A percentile compares a stretch with the other conserved stretches of the same genome.
These are phyloP conservation scores for Plasmodium malariae DNA, from an alignment of 169 alveolate species.

Conservation along the genomic window DNA sequence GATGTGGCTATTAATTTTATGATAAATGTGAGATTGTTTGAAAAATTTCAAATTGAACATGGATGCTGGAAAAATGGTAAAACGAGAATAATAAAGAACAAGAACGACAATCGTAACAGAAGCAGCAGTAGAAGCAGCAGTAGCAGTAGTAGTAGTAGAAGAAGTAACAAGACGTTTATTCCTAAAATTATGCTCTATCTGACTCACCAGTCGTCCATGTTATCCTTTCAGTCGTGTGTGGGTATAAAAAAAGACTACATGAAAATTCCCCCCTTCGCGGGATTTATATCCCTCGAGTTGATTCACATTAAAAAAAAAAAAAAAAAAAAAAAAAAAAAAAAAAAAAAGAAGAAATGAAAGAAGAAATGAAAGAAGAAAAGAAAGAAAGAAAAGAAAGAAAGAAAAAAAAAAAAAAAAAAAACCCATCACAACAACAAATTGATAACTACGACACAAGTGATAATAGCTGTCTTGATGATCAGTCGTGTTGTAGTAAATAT, in stretches of 20 bases:
- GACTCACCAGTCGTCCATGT: constrained; percentile 64
- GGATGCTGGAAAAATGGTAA: too few species aligned
- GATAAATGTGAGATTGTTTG: constrained; percentile 52
- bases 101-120: too few species aligned
- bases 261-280: constrained; percentile 71
- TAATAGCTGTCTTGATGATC: too few species aligned
- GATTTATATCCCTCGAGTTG: constrained; percentile 55
- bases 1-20: constrained; percentile 64
- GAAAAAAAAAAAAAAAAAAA: too few species aligned
- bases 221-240: constrained; percentile 67
- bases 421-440: too few species aligned
- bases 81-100: too few species aligned
- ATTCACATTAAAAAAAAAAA: constrained; percentile 41
- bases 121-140: too few species aligned
- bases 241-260: constrained; percentile 44
- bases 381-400: too few species aligned
- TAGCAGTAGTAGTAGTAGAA: too few species aligned
- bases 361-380: too few species aligned
- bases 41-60: constrained; percentile 3
- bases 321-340: neutral
- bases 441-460: too few species aligned
- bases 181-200: constrained; percentile 48
- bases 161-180: constrained; percentile 16
- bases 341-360: neutral
- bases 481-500: too few species aligned